These are phyloP conservation scores for Isatis tinctoria DNA, from an alignment of 345 rosid genomes.

Conservation along the genomic window DNA sequence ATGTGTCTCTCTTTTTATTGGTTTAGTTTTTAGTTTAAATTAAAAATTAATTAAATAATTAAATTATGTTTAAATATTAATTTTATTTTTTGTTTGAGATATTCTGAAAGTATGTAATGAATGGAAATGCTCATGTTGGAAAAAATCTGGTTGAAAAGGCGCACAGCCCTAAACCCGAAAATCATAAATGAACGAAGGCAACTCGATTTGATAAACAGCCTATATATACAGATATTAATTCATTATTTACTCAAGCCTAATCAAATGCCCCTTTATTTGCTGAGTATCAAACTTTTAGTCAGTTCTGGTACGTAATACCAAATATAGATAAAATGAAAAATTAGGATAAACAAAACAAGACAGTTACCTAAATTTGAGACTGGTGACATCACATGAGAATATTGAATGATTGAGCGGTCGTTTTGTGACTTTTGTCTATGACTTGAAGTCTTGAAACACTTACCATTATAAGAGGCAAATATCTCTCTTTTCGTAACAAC, in stretches of 20 bases:
- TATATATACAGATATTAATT: background rate
- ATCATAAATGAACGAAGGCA: slow-evolving; percentile 2
- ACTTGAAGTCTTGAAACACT: background rate
- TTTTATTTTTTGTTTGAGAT: no score
- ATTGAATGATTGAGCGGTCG: slow-evolving; percentile 7
- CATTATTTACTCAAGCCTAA: background rate
- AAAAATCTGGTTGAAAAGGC: background rate
- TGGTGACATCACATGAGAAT: slow-evolving; percentile 12
- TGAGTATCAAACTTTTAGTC: background rate
- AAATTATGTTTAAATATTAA: no score
- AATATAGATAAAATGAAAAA: background rate
- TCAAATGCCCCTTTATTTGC: no score
- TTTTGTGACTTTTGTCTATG: slow-evolving; percentile 8
- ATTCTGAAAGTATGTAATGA: no score
- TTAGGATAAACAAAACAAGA: slow-evolving; percentile 7
- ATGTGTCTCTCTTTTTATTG: no score
- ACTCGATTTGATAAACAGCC: background rate
- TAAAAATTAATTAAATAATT: no score
- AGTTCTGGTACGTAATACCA: slow-evolving; percentile 9
- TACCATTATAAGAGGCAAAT: slow-evolving; percentile 1
- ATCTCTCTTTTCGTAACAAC: background rate
- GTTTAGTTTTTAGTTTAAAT: no score
- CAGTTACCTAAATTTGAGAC: slow-evolving; percentile 7
- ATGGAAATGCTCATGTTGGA: no score
- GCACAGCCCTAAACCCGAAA: background rate